phyloP scores from a whole-genome alignment of 2,329 filamentous ascomycete species.

The Cladophialophora yegresii region DNA sequence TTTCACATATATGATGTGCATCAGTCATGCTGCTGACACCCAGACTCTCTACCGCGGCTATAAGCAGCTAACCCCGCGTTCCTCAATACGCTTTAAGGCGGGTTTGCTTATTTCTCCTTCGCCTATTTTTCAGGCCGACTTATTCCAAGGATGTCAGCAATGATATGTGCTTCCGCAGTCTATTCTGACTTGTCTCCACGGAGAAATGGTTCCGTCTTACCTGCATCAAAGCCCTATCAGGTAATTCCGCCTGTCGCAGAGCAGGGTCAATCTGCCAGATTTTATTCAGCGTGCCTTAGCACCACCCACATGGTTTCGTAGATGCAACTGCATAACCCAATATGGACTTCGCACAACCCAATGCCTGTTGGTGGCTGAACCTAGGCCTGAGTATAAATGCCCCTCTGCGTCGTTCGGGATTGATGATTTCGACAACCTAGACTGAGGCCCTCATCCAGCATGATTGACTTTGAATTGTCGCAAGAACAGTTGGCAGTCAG shows the following conservation, averaged over 20 bases:
- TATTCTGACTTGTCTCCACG: conserved; percentile 6
- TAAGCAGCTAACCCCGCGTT: not conserved
- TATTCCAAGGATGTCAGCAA: too few species aligned
- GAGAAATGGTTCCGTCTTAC: conserved; percentile 11
- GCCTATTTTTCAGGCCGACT: not conserved
- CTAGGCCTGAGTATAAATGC: not conserved
- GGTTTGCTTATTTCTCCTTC: not conserved
- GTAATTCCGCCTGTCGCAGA: conserved; percentile 16
- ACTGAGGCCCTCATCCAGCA: not conserved
- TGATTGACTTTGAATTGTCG: conserved; percentile 28
- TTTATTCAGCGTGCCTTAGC: conserved; percentile 12
- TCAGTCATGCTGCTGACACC: not conserved
- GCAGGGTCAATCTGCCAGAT: not conserved
- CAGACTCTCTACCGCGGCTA: not conserved
- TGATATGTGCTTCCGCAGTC: not conserved
- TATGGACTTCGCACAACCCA: not conserved
- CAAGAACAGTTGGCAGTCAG: conserved; percentile 24
- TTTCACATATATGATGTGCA: not conserved
- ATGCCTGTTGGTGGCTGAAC: not conserved
- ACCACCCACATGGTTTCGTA: not conserved
- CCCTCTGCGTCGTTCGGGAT: not conserved
- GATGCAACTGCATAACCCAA: not conserved
- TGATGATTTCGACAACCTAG: not conserved
- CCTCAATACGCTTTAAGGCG: not conserved
- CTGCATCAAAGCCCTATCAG: conserved; percentile 1